Evolutionary conservation across 345 rosid genomes (phyloP).

Genomic region (Arabis alpina): DNA sequence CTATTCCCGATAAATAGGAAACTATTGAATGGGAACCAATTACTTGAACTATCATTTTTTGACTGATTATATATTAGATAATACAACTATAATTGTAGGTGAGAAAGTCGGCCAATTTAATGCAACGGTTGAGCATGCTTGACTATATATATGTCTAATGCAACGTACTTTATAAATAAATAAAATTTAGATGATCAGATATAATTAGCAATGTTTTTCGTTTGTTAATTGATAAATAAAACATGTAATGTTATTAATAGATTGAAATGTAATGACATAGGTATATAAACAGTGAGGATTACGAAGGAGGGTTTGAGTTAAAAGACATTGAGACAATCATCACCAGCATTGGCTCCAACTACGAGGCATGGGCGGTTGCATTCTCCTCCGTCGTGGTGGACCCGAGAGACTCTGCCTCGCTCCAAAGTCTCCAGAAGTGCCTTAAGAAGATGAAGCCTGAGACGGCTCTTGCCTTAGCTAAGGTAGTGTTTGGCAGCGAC

Average conservation of each 20-base stretch:
- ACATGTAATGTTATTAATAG: too few relatives aligned
- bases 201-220: too few relatives aligned
- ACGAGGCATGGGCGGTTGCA: conserved; percentile 50
- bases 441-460: conserved; percentile 60
- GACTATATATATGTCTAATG: background rate
- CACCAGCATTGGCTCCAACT: conserved; percentile 53
- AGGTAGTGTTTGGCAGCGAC: conserved; percentile 63
- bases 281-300: conserved; percentile 60
- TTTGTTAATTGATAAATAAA: background rate
- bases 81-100: conserved; percentile 18
- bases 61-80: background rate
- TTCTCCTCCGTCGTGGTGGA: conserved; percentile 56
- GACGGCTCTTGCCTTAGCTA: conserved; percentile 61
- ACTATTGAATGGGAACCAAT: conserved; percentile 3
- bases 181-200: too few relatives aligned
- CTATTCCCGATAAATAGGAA: background rate
- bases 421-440: conserved; percentile 41
- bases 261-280: conserved; percentile 40
- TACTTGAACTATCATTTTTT: conserved; percentile 9
- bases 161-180: too few relatives aligned
- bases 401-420: conserved; percentile 46
- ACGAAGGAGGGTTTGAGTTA: conserved; percentile 62
- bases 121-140: conserved; percentile 14
- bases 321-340: conserved; percentile 52
- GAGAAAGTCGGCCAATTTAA: conserved; percentile 22